These are phyloP conservation scores for Apiospora hydei DNA, from an alignment of 2,329 filamentous ascomycete species.

Conservation along the genomic window DNA sequence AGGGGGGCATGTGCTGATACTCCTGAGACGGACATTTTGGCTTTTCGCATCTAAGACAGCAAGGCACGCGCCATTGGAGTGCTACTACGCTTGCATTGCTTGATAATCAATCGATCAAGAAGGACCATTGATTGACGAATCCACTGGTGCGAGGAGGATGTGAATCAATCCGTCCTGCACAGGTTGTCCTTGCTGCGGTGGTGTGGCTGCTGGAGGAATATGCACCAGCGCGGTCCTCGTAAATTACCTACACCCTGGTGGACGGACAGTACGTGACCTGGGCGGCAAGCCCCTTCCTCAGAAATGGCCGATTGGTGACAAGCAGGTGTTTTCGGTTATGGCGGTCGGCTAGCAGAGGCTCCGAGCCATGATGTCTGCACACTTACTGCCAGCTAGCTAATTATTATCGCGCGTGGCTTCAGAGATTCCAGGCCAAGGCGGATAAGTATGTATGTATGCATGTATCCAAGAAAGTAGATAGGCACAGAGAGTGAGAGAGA, in stretches of 20 bases:
- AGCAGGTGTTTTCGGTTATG: not conserved
- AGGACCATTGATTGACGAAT: constrained; percentile 3
- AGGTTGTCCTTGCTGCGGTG: not conserved
- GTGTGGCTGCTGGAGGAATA: not conserved
- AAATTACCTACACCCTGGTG: constrained; percentile 3
- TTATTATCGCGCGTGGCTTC: constrained; percentile 8
- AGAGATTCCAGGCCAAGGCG: not conserved
- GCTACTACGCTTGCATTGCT: not conserved
- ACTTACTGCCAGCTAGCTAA: not conserved
- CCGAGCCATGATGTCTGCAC: not conserved
- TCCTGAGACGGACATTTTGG: constrained; percentile 9
- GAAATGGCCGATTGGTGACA: constrained; percentile 16
- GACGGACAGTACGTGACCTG: not conserved
- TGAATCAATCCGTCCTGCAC: constrained; percentile 7
- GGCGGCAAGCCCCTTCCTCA: not conserved
- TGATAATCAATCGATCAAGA: not conserved
- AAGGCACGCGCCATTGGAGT: constrained; percentile 5
- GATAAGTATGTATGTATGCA: too few species aligned
- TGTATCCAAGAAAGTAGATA: not conserved
- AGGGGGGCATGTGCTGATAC: not conserved
- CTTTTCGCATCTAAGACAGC: constrained; percentile 15
- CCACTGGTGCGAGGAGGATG: not conserved
- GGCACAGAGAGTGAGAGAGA: not conserved
- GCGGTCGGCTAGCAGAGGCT: not conserved
- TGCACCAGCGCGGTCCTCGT: not conserved